Evolutionary conservation across 176 grass and related monocot species (phyloP).

Genomic region (Tillandsia leiboldiana): DNA sequence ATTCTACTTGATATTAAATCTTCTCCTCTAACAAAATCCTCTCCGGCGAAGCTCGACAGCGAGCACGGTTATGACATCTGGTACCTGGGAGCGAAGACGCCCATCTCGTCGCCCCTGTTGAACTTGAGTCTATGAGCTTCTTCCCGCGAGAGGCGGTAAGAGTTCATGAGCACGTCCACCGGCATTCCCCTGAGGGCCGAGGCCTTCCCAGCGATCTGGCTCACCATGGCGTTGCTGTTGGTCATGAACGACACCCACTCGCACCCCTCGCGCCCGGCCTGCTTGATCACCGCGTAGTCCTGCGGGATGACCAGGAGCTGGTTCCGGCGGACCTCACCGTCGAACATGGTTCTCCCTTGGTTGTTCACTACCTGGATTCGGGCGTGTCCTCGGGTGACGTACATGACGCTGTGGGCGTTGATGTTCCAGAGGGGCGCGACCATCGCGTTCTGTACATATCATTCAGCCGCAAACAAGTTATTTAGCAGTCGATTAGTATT

Average conservation of each 20-base stretch:
- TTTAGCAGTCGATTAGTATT: too few species aligned
- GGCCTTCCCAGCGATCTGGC: conserved; percentile 6
- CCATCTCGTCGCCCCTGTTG: conserved; percentile 18
- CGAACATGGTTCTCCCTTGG: conserved; percentile 17
- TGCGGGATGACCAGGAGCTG: conserved; percentile 32
- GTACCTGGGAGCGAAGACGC: conserved; percentile 9
- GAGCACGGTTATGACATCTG: background rate
- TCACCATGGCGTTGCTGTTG: conserved; percentile 16
- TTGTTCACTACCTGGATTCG: conserved; percentile 7
- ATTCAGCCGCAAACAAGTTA: background rate
- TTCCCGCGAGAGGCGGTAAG: conserved; percentile 18
- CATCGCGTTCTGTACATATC: conserved; percentile 6
- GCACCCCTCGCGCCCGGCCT: conserved; percentile 9
- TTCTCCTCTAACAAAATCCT: too few species aligned
- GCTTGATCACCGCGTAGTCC: conserved; percentile 10
- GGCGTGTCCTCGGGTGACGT: conserved; percentile 16
- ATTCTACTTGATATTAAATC: too few species aligned
- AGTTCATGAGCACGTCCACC: conserved; percentile 14
- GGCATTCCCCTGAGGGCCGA: conserved; percentile 18
- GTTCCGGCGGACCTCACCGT: background rate
- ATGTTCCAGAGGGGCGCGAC: conserved; percentile 25
- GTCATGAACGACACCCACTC: conserved; percentile 28
- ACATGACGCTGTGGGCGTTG: conserved; percentile 29
- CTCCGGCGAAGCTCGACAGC: background rate
- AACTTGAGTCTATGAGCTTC: conserved; percentile 22